These are phyloP conservation scores for Myxozyma geophila DNA, from an alignment of 805 yeast genomes.

Conservation along the genomic window DNA sequence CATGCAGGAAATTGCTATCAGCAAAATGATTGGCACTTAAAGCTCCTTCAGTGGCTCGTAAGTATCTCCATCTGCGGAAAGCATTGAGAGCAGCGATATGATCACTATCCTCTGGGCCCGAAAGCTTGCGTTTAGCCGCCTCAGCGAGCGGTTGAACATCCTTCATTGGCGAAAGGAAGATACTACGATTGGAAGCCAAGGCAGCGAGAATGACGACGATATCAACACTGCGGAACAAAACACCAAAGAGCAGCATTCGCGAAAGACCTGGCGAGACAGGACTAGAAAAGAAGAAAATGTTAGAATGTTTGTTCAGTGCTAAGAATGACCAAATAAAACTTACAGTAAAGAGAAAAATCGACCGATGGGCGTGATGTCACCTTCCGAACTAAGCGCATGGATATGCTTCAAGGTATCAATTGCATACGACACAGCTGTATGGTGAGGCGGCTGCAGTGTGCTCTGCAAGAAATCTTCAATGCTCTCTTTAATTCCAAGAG, in stretches of 20 bases:
- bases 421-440: slow-evolving; percentile 22
- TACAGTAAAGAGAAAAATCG: slow-evolving; percentile 25
- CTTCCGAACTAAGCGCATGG: slow-evolving; percentile 33
- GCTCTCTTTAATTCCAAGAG: slow-evolving; percentile 24
- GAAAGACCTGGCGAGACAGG: slow-evolving; percentile 30
- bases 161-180: slow-evolving; percentile 24
- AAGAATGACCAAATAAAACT: background rate
- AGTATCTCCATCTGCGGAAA: slow-evolving; percentile 28
- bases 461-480: slow-evolving; percentile 21
- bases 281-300: background rate
- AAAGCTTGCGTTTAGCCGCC: slow-evolving; percentile 8
- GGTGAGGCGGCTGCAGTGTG: slow-evolving; percentile 34
- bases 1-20: slow-evolving; percentile 9
- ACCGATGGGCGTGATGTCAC: slow-evolving; percentile 32
- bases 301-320: background rate
- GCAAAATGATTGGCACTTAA: slow-evolving; percentile 26
- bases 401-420: slow-evolving; percentile 22
- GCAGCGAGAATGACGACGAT: slow-evolving; percentile 32
- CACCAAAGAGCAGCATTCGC: slow-evolving; percentile 32
- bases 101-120: slow-evolving; percentile 19
- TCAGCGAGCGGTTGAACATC: slow-evolving; percentile 1
- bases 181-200: slow-evolving; percentile 7
- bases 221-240: slow-evolving; percentile 35
- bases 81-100: slow-evolving; percentile 29
- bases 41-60: slow-evolving; percentile 6